Base-by-base conservation (phyloP, 345 rosid species). In the Cardamine occulta region DNA sequence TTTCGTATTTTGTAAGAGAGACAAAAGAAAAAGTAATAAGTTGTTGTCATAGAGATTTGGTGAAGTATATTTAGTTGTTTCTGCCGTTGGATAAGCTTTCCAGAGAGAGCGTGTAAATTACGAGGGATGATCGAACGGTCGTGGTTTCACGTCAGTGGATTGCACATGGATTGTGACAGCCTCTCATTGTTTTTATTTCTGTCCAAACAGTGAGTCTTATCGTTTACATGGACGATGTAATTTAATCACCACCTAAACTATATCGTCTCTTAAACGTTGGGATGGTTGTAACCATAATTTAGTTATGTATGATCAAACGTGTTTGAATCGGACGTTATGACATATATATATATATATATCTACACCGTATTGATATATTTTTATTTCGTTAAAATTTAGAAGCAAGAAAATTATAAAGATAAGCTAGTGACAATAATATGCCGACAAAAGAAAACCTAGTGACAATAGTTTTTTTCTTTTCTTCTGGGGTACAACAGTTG, bases 41-140 rank as follows among this genome's bases (percentile, higher is more conserved):
- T 76, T 69, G 75, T 69, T 69, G 80, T 69, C 80, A 63, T n/a
- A 6, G 75, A 76, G 70, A 76, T 62, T 76, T 62, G 70, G 66
- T 76, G 4, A 75, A 70, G 70, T 61, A 75, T 75, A 32, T 61
- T n/a, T 52, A 63, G 37, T 61, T 39, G 57, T 42, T n/a, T 58
- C 42, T 35, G 31, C 73, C 67, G 79, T 67, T 57, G 67, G 58
- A 74, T 66, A 37, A 75, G 37, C 62, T 19, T 75, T 37, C 61
- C 47, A 51, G 34, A 60, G 59, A 45, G 63, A 60, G 47, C 48
- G 29, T 60, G 68, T 68, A 68, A 19, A 75, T 68, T 51, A 68
- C 74, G 79, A 75, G 52, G 62, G 60, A 28, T 35, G 23, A 66
- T 75, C 73, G 15, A 59, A 67, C 68, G 73, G 73, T 68, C 39